Evolutionary conservation across 805 yeast genomes (phyloP).

Genomic region (Lipomyces anomalus): DNA sequence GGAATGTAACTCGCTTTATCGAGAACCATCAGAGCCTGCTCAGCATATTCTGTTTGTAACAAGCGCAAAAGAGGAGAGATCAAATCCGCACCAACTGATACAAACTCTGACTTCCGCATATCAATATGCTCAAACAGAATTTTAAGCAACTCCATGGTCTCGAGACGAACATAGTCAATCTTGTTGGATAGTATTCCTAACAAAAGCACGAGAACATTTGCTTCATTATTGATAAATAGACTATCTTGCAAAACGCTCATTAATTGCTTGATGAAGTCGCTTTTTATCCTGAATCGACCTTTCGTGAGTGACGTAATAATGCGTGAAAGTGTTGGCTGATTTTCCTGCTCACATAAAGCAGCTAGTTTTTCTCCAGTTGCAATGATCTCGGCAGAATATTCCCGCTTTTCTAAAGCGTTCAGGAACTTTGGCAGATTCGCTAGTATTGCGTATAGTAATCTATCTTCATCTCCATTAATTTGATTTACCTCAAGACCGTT

Average conservation of each 20-base stretch:
- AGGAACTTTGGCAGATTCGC: slow-evolving; percentile 80
- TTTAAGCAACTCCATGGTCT: slow-evolving; percentile 70
- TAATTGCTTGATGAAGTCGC: slow-evolving; percentile 79
- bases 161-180: slow-evolving; percentile 70
- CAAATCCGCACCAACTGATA: slow-evolving; percentile 90
- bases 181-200: slow-evolving; percentile 76
- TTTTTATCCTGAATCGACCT: slow-evolving; percentile 78
- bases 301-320: slow-evolving; percentile 72
- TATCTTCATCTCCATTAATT: slow-evolving; percentile 62
- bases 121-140: slow-evolving; percentile 73
- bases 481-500: slow-evolving; percentile 63
- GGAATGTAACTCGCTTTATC: slow-evolving; percentile 82
- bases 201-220: slow-evolving; percentile 66
- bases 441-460: slow-evolving; percentile 66
- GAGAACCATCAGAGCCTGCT: slow-evolving; percentile 79
- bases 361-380: slow-evolving; percentile 54
- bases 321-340: slow-evolving; percentile 57
- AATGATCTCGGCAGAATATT: slow-evolving; percentile 46
- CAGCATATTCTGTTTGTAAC: slow-evolving; percentile 76
- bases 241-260: slow-evolving; percentile 60
- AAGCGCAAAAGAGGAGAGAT: slow-evolving; percentile 84
- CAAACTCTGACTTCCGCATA: slow-evolving; percentile 67
- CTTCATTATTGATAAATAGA: slow-evolving; percentile 70
- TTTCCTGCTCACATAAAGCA: slow-evolving; percentile 52
- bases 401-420: slow-evolving; percentile 63